Evolutionary conservation across 1,284 basidiomycete species (phyloP), one percentile per base, ranked within the genome.

Genomic region (Pseudozyma sp.): DNA sequence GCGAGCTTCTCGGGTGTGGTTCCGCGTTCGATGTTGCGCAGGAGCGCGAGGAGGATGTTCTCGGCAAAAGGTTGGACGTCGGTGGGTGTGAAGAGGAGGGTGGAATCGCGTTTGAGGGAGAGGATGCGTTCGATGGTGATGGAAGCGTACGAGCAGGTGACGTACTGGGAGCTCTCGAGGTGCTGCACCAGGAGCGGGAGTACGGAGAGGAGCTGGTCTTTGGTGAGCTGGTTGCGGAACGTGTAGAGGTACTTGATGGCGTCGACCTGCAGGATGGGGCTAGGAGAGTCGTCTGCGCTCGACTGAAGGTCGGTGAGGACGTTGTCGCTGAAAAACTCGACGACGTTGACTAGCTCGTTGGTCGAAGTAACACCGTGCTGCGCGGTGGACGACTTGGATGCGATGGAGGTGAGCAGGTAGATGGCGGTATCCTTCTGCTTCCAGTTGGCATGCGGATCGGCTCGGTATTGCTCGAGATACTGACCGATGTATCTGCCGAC

Each of bases 371-470:
- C 95, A 55, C 96, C 96, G 71, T 76, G 74, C 56, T 64, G 64
- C 8, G 82, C 88, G 0, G 96, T 97, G 7, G 92, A 92, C 5
- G 94, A 92, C 54, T 92, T 88, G 7, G 93, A 91, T 1, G 96
- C 96, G 63, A 98, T 90, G 2, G 94, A 94, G 7, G 93, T 94
- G 77, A 99, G 87, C 31, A 98, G 86, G 85, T 94, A 99, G 53
- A 98, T 91, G n/a, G 96, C 96, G 17, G 92, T 92, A 85, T 98
- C 94, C 86, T 99, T 99, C 53, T 90, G 89, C 84, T 92, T 92
- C 95, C 95, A 99, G 79, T 92, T 92, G 31, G 88, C 88, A 7
- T 85, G 82, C 11, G 89, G 90, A 80, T 92, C 89, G 19, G 86
- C 78, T 1, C 85, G 79, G 85, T 89, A 89, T 81, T 87, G 84